Evolutionary conservation across 2,329 filamentous ascomycete genomes (phyloP).

Genomic region (Trichoderma brevicompactum): DNA sequence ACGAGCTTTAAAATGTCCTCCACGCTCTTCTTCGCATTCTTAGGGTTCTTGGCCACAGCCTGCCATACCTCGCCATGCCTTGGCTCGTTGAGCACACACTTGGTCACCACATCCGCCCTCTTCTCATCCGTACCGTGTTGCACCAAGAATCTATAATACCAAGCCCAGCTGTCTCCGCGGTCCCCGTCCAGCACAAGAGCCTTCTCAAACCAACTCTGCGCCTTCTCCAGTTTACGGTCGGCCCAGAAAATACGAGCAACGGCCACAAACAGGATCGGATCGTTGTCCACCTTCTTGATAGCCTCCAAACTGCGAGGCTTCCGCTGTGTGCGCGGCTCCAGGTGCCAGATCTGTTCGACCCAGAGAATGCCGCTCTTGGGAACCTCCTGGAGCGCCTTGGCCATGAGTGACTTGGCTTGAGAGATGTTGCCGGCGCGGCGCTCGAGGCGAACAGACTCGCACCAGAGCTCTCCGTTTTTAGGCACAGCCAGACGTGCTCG

Average conservation of each 20-base stretch:
- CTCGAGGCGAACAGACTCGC: conserved; percentile 92
- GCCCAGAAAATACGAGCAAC: conserved; percentile 96
- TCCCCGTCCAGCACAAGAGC: conserved; percentile 87
- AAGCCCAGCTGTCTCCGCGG: conserved; percentile 92
- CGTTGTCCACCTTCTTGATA: conserved; percentile 95
- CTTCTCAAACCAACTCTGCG: conserved; percentile 96
- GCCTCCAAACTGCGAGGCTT: conserved; percentile 91
- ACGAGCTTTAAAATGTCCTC: conserved; percentile 87
- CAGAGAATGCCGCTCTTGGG: conserved; percentile 86
- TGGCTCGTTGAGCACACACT: conserved; percentile 83
- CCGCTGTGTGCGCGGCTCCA: conserved; percentile 88
- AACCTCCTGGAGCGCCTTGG: conserved; percentile 87
- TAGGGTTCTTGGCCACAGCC: conserved; percentile 79
- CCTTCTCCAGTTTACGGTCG: conserved; percentile 89
- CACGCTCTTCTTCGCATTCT: conserved; percentile 72
- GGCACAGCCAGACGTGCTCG: conserved; percentile 85
- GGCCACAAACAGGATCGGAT: conserved; percentile 84
- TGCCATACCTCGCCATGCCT: conserved; percentile 95
- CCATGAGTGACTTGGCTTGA: conserved; percentile 92
- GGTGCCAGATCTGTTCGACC: conserved; percentile 93
- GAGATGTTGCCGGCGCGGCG: conserved; percentile 79
- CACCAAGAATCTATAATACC: conserved; percentile 92
- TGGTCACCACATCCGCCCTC: conserved; percentile 78
- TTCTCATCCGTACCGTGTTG: conserved; percentile 97
- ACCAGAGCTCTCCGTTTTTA: conserved; percentile 83